These are phyloP conservation scores for Pythium apleroticum DNA, from an alignment of 352 stramenopile species.

Conservation along the genomic window DNA sequence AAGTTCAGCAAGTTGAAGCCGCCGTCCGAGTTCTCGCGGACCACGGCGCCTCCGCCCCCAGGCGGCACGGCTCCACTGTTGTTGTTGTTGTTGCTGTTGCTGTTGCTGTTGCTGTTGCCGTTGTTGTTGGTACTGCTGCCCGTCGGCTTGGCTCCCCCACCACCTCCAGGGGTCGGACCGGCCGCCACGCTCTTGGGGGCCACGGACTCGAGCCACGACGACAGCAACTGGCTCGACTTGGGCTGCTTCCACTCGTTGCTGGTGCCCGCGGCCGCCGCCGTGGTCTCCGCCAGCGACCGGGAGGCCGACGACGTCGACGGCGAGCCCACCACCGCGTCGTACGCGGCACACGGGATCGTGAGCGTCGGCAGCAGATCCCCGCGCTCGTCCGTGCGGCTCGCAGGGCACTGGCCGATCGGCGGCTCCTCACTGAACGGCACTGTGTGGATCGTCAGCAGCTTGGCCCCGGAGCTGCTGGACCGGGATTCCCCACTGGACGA, in stretches of 20 bases:
- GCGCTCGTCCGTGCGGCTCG: slow-evolving; percentile 2
- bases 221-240: slow-evolving; percentile 20
- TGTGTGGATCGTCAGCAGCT: slow-evolving; percentile 25
- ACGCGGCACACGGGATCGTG: slow-evolving; percentile 28
- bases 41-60: neutral
- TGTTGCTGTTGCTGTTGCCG: neutral
- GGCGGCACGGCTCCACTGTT: neutral
- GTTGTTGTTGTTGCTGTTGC: neutral
- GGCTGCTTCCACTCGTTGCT: slow-evolving; percentile 17
- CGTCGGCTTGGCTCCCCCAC: neutral
- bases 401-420: slow-evolving; percentile 27
- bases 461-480: neutral
- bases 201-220: slow-evolving; percentile 28
- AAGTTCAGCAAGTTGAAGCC: slow-evolving; percentile 26
- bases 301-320: slow-evolving; percentile 3
- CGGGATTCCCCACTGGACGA: neutral
- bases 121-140: neutral
- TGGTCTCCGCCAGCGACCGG: neutral
- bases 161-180: neutral
- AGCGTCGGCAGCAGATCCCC: slow-evolving; percentile 25
- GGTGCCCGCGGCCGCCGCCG: neutral
- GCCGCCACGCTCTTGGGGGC: slow-evolving; percentile 15
- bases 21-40: neutral
- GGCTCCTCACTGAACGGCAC: slow-evolving; percentile 28
- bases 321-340: slow-evolving; percentile 1